Percentiles rank a stretch among this genome's conserved stretches.
Conservation (phyloP, 108 stramenopile genomes). For the Chaetoceros tenuissimus region DNA sequence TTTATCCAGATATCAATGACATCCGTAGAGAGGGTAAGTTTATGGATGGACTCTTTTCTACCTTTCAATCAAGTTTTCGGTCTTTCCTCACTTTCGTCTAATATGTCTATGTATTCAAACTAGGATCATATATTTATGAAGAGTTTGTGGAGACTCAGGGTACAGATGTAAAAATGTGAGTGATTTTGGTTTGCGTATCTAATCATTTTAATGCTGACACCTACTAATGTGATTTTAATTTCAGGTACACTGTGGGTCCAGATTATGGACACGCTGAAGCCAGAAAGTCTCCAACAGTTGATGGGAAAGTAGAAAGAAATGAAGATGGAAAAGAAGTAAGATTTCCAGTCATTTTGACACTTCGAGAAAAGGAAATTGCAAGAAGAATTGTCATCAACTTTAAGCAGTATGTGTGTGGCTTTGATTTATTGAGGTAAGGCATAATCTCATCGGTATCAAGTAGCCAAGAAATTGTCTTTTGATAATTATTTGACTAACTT, state of each 20-base stretch:
- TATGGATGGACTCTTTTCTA: too few species aligned
- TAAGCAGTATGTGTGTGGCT: constrained; percentile 96
- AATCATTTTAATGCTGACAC: too few species aligned
- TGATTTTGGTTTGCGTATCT: too few species aligned
- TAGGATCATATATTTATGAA: constrained; percentile 95
- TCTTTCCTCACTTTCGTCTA: too few species aligned
- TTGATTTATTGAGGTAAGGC: constrained; percentile 76
- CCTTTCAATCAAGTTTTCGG: too few species aligned
- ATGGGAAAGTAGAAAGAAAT: constrained; percentile 95
- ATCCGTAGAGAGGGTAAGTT: constrained; percentile 87
- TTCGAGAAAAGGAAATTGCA: constrained; percentile 94
- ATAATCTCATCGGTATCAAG: background rate
- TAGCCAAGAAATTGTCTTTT: too few species aligned
- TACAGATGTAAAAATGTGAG: constrained; percentile 98
- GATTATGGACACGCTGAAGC: constrained; percentile 99
- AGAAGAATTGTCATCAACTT: constrained; percentile 85
- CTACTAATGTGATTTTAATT: too few species aligned
- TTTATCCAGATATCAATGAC: constrained; percentile 88
- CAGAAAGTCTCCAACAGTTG: constrained; percentile 91
- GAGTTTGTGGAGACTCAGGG: constrained; percentile 97
- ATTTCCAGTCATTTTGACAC: constrained; percentile 92
- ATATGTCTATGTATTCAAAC: too few species aligned
- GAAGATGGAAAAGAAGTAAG: constrained; percentile 93
- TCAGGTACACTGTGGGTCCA: constrained; percentile 96
- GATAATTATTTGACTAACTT: too few species aligned